Percentiles rank a stretch among this genome's conserved stretches.
Conservation (phyloP, 208 protist species). For the Leptomonas seymouri region DNA sequence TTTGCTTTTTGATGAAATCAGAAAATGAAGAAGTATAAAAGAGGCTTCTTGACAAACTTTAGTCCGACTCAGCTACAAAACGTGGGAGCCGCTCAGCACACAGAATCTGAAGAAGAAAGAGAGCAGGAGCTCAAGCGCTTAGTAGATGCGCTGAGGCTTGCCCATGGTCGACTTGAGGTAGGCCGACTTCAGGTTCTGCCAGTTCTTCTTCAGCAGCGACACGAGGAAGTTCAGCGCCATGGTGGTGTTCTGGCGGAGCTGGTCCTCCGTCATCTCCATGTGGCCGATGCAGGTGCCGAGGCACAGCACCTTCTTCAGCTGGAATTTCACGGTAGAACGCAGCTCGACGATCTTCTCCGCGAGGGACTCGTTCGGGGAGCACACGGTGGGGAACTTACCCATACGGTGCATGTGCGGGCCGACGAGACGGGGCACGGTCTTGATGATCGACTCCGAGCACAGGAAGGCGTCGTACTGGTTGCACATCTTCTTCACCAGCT, state of each 20-base stretch:
- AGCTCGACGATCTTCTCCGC: constrained; percentile 95
- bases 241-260: constrained; percentile 97
- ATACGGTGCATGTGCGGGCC: constrained; percentile 99
- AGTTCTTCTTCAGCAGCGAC: constrained; percentile 99
- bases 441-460: constrained; percentile 96
- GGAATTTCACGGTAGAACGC: constrained; percentile 98
- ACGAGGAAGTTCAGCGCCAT: constrained; percentile 99
- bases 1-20: constrained; percentile 16
- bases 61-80: constrained; percentile 1
- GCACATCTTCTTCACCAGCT: constrained; percentile 99
- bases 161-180: constrained; percentile 99
- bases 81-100: constrained; percentile 5
- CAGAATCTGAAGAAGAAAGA: constrained; percentile 1
- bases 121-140: constrained; percentile 22
- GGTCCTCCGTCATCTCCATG: constrained; percentile 95
- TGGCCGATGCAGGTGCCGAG: constrained; percentile 98
- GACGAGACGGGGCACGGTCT: constrained; percentile 94
- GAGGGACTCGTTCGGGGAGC: constrained; percentile 94
- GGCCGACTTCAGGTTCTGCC: constrained; percentile 99
- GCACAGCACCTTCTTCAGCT: constrained; percentile 99
- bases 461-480: constrained; percentile 99
- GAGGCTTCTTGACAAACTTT: constrained; percentile 10
- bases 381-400: constrained; percentile 98
- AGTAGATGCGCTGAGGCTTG: constrained; percentile 97
- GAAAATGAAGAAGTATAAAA: constrained; percentile 20